Percentiles rank a stretch among this genome's conserved stretches.
phyloP scores from a whole-genome alignment of 179 eudicot genomes.

The Silene vulgaris region DNA sequence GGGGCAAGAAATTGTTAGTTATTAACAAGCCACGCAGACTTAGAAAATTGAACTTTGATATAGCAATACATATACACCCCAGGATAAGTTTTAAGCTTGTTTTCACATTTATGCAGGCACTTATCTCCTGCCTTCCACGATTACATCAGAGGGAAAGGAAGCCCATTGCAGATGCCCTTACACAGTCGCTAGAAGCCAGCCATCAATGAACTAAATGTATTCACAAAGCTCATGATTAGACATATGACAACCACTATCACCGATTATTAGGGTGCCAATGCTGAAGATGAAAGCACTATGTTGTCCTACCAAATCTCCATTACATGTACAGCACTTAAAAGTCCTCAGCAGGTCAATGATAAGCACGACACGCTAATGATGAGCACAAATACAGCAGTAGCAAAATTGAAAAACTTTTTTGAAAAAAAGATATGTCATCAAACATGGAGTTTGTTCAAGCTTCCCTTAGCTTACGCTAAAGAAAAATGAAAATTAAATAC shows the following conservation, averaged over 20 bases:
- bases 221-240: not conserved
- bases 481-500: not conserved
- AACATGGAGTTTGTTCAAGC: not conserved
- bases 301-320: too few species aligned
- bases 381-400: not conserved
- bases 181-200: not conserved
- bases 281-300: too few species aligned
- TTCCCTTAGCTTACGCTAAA: not conserved
- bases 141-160: constrained; percentile 8
- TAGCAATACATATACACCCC: not conserved
- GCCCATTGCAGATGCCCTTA: not conserved
- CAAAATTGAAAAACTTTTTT: not conserved
- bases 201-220: not conserved
- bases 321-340: too few species aligned
- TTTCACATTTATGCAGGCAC: not conserved
- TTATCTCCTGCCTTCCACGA: not conserved
- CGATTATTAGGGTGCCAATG: too few species aligned
- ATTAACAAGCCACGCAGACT: too few species aligned
- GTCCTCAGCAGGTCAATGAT: not conserved
- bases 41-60: not conserved
- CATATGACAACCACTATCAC: too few species aligned
- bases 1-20: not conserved
- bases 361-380: not conserved
- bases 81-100: not conserved
- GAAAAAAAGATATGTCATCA: not conserved